Percentiles rank a stretch among this genome's conserved stretches.
Conservation (phyloP, 1,139 yeast genomes). For the Yamadazyma aaseri region DNA sequence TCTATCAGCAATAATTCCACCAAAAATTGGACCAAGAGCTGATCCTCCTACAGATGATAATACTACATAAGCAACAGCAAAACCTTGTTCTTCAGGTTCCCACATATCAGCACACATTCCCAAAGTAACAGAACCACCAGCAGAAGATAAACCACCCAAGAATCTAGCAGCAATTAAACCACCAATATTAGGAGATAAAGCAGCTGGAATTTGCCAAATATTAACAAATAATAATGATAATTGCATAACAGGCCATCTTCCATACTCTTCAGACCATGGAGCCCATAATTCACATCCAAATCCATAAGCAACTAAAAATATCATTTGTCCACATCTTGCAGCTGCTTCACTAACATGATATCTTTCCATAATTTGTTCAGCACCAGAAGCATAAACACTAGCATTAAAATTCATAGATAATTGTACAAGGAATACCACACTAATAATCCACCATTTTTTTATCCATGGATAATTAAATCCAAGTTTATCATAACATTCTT, state of each 20-base stretch:
- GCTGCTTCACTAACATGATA: slow-evolving; percentile 28
- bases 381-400: slow-evolving; percentile 31
- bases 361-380: slow-evolving; percentile 24
- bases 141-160: slow-evolving; percentile 29
- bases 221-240: slow-evolving; percentile 30
- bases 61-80: slow-evolving; percentile 36
- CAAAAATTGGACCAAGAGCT: slow-evolving; percentile 36
- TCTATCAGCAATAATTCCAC: slow-evolving; percentile 29
- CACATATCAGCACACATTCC: slow-evolving; percentile 42
- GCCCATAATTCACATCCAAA: slow-evolving; percentile 43
- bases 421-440: slow-evolving; percentile 35
- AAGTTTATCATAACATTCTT: slow-evolving; percentile 30
- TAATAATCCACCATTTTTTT: slow-evolving; percentile 33
- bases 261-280: slow-evolving; percentile 40
- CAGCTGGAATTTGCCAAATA: slow-evolving; percentile 36
- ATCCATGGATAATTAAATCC: slow-evolving; percentile 27
- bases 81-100: slow-evolving; percentile 36
- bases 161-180: slow-evolving; percentile 27
- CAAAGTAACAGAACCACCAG: slow-evolving; percentile 41
- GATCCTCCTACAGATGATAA: slow-evolving; percentile 39
- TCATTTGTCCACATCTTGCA: slow-evolving; percentile 32
- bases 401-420: slow-evolving; percentile 40
- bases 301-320: slow-evolving; percentile 35
- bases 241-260: slow-evolving; percentile 38
- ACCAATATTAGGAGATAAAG: slow-evolving; percentile 33